A percentile compares a stretch with the other conserved stretches of the same genome.
Evolutionary conservation across 495 filamentous ascomycete species (phyloP).

Genomic region (Glutinoglossum americanum): DNA sequence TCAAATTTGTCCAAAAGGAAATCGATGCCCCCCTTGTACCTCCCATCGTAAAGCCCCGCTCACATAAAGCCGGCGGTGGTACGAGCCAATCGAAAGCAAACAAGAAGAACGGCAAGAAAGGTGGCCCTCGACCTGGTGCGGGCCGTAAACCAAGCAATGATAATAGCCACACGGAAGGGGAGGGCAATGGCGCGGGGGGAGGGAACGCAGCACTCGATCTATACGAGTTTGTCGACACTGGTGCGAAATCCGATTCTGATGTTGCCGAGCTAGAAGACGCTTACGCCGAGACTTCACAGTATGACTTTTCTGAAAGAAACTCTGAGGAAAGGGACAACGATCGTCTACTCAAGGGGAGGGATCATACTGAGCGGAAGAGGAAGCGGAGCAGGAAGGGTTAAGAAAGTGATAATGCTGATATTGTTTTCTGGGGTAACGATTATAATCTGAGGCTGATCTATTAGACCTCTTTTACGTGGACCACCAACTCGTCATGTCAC

Average conservation of each 20-base stretch:
- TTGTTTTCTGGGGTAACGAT: too few species aligned
- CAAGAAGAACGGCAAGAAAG: neutral
- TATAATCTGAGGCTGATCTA: too few species aligned
- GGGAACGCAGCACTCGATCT: neutral
- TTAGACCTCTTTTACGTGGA: too few species aligned
- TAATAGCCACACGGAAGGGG: neutral
- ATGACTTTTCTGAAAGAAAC: neutral
- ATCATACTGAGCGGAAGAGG: too few species aligned
- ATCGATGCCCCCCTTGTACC: neutral
- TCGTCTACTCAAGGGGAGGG: too few species aligned
- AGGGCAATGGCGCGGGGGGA: neutral
- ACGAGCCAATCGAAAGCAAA: neutral
- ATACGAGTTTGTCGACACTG: neutral
- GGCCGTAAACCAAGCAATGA: neutral
- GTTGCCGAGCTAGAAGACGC: neutral
- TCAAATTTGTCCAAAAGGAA: slow-evolving; percentile 1
- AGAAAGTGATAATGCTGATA: too few species aligned
- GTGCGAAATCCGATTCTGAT: neutral
- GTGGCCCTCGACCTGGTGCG: neutral
- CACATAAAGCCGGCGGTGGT: neutral
- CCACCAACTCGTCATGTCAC: too few species aligned
- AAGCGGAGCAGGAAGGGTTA: too few species aligned
- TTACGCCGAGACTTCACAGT: neutral
- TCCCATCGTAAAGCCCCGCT: neutral
- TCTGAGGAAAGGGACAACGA: neutral